Base-by-base conservation (phyloP, 2,329 filamentous ascomycete genomes). In the Paramyrothecium roridum region DNA sequence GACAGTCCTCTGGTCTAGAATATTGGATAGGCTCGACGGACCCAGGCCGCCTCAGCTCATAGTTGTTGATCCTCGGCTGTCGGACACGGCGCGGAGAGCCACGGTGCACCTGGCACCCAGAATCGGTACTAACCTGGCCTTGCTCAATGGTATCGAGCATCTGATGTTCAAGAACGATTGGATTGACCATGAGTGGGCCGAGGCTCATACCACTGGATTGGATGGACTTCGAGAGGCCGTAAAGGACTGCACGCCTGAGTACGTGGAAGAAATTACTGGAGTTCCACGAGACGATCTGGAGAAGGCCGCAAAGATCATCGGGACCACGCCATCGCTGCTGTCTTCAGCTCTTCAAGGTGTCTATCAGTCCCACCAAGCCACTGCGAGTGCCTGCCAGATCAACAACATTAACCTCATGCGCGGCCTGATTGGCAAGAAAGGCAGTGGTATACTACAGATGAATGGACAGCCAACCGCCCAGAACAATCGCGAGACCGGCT, bases 341-440 rank as follows among this genome's bases (percentile, higher is more conserved):
- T 74, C 71, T 2, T 73, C 71, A 3, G 69, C 69, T 1, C 57
- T 75, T 1, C 72, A 74, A 56, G 72, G 72, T 3, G 72, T 74
- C 6, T 74, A 74, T 53, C 71, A 74, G 57, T 72, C 70, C 1
- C 70, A 73, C 60, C 72, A 74, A 56, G 70, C 69, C n/a, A 73
- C 72, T 3, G 70, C 72, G 2, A 66, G 63, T 52, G 70, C 71
- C 1, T 73, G 71, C 56, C 69, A 72, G 56, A 71, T 74, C 58
- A 73, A 74, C 60, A 74, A 73, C 56, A 73, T 74, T 63, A 73
- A 73, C 50, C 65, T 74, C 2, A 60, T 73, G 2, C 65, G 65
- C 8, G 71, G 71, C 2, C 59, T 65, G 17, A 70, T 73, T 19
- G 70, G 71, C 7, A 70, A 63, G 45, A 64, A 68, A 1, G 71